phyloP scores from a whole-genome alignment of 1,139 yeast genomes.

The Casaregolazyma lundiana region DNA sequence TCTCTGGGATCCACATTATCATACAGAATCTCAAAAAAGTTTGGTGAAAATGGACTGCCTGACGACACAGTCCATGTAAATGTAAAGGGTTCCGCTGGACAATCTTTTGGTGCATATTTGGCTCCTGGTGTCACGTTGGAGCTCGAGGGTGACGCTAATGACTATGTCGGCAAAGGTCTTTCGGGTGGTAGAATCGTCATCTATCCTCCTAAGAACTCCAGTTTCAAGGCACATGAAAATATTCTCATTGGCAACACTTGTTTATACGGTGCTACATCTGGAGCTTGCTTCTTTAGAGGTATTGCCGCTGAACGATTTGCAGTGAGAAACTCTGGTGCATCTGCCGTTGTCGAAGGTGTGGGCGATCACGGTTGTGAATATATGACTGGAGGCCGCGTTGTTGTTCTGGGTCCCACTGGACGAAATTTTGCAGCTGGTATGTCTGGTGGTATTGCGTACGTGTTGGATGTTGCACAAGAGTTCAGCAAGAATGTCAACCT shows the following conservation, averaged over 20 bases:
- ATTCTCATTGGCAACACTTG: slow-evolving; percentile 97
- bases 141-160: slow-evolving; percentile 96
- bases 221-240: slow-evolving; percentile 91
- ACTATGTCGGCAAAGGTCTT: slow-evolving; percentile 95
- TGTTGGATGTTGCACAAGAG: slow-evolving; percentile 91
- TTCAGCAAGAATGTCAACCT: slow-evolving; percentile 74
- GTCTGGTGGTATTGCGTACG: slow-evolving; percentile 99
- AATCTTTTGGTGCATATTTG: slow-evolving; percentile 95
- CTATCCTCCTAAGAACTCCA: slow-evolving; percentile 82
- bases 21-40: slow-evolving; percentile 85
- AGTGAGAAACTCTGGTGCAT: slow-evolving; percentile 97
- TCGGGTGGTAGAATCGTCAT: slow-evolving; percentile 93
- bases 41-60: slow-evolving; percentile 91
- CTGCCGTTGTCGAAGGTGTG: slow-evolving; percentile 92
- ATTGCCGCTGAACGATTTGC: slow-evolving; percentile 98
- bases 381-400: slow-evolving; percentile 98
- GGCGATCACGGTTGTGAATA: slow-evolving; percentile 99
- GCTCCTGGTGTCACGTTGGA: slow-evolving; percentile 95
- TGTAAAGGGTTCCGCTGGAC: slow-evolving; percentile 92
- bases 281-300: slow-evolving; percentile 91
- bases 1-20: slow-evolving; percentile 93
- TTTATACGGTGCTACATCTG: slow-evolving; percentile 96
- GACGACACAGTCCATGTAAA: slow-evolving; percentile 94
- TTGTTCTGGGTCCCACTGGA: slow-evolving; percentile 86
- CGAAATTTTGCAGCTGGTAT: slow-evolving; percentile 98